phyloP scores from a whole-genome alignment of 441 rosid species.

The Bocquillonia castaneifolia region DNA sequence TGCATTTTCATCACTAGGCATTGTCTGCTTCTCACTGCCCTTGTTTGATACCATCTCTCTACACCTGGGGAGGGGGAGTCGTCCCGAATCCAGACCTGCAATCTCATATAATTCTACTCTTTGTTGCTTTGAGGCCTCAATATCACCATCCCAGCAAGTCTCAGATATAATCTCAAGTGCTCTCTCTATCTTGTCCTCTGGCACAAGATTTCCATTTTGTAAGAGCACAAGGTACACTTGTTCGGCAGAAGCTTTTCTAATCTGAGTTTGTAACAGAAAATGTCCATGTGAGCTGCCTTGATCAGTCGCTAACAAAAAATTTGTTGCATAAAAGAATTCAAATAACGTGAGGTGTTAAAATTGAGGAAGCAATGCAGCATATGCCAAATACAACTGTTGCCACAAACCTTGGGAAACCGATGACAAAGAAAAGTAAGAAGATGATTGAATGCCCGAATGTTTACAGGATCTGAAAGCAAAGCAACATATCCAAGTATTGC shows the following conservation, averaged over 20 bases:
- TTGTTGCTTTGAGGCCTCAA: constrained; percentile 44
- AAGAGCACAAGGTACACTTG: constrained; percentile 70
- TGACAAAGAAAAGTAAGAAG: constrained; percentile 69
- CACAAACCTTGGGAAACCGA: constrained; percentile 72
- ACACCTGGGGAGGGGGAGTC: constrained; percentile 27
- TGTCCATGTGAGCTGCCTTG: not conserved
- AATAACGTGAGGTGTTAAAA: no score
- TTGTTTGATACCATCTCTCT: constrained; percentile 26
- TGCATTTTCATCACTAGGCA: constrained; percentile 69
- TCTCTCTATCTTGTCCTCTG: constrained; percentile 59
- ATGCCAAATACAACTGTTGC: not conserved
- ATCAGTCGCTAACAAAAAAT: no score
- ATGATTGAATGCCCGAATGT: constrained; percentile 52
- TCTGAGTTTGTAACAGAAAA: constrained; percentile 36
- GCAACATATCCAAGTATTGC: constrained; percentile 71
- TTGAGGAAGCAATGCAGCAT: constrained; percentile 1
- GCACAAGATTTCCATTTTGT: constrained; percentile 54
- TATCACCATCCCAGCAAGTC: constrained; percentile 78
- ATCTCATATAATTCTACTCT: constrained; percentile 48
- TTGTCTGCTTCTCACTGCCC: constrained; percentile 17
- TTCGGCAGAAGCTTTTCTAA: constrained; percentile 75
- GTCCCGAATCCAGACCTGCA: constrained; percentile 49
- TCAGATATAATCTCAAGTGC: constrained; percentile 59
- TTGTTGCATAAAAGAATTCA: no score
- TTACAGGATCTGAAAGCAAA: constrained; percentile 51